Conservation (phyloP, 1,284 basidiomycete genomes). For the Pascua guehoae region DNA sequence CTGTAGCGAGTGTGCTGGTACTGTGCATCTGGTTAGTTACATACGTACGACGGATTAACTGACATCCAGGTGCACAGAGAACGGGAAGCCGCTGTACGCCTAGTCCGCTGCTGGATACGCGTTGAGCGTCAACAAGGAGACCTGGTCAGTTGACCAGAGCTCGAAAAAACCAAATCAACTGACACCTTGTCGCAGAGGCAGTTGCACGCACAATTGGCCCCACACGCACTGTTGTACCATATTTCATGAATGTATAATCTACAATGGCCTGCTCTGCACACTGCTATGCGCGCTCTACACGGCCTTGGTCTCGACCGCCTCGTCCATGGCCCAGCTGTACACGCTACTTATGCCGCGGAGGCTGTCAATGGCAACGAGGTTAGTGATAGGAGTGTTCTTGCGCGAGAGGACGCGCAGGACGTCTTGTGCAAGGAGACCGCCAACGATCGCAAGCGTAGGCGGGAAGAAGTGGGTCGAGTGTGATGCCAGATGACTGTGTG, state of each 20-base stretch:
- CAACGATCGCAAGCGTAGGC: constrained; percentile 85
- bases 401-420: constrained; percentile 85
- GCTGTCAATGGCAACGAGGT: constrained; percentile 83
- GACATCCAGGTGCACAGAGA: too few relatives aligned
- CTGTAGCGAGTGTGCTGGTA: too few relatives aligned
- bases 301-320: neutral
- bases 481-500: constrained; percentile 57
- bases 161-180: too few relatives aligned
- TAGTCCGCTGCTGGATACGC: too few relatives aligned
- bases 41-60: too few relatives aligned
- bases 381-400: constrained; percentile 85
- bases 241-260: constrained; percentile 14
- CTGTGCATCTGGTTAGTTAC: too few relatives aligned
- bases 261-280: neutral
- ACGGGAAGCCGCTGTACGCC: too few relatives aligned
- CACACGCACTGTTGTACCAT: constrained; percentile 16
- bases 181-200: too few relatives aligned
- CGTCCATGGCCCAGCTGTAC: constrained; percentile 35
- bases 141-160: too few relatives aligned
- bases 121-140: too few relatives aligned
- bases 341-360: constrained; percentile 56
- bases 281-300: neutral
- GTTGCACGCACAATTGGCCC: too few relatives aligned
- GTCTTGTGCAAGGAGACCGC: constrained; percentile 91
- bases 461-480: constrained; percentile 82